A percentile compares a stretch with the other conserved stretches of the same genome.
Conservation (phyloP, 495 filamentous ascomycete species). For the Xylaria cubensis region DNA sequence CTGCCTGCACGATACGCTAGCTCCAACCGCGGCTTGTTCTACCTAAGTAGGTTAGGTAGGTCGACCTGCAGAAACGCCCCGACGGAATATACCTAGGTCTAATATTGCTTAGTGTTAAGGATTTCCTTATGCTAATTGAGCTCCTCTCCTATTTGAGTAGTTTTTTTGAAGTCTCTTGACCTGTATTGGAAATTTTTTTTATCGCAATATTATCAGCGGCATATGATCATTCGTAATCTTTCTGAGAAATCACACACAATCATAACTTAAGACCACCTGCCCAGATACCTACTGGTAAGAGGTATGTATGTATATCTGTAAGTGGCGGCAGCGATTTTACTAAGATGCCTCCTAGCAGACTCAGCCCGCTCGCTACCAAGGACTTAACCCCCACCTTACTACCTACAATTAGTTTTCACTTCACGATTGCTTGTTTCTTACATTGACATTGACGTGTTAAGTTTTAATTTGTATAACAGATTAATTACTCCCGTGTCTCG, state of each 20-base stretch:
- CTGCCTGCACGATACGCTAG: conserved; percentile 6
- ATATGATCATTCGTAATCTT: neutral
- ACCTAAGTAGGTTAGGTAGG: neutral
- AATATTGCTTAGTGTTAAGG: neutral
- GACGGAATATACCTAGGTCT: conserved; percentile 9
- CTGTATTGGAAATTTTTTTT: neutral
- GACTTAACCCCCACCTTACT: neutral
- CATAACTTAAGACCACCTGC: neutral
- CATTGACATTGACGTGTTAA: neutral
- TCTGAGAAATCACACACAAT: neutral
- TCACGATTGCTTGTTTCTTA: neutral
- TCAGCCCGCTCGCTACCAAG: neutral
- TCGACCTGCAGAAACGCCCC: conserved; percentile 4
- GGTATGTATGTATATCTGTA: neutral
- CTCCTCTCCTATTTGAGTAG: neutral
- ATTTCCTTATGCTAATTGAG: conserved; percentile 1
- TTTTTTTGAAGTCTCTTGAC: neutral
- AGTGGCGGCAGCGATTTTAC: conserved; percentile 4
- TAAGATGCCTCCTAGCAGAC: neutral
- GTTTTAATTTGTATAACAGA: neutral
- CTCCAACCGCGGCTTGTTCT: conserved; percentile 7
- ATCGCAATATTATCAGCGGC: neutral
- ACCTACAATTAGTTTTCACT: neutral
- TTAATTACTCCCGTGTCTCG: neutral
- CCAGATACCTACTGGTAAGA: too few relatives aligned